Percentiles rank a stretch among this genome's conserved stretches.
phyloP scores from a whole-genome alignment of 257 asterid genomes.

The Scutellaria baicalensis region DNA sequence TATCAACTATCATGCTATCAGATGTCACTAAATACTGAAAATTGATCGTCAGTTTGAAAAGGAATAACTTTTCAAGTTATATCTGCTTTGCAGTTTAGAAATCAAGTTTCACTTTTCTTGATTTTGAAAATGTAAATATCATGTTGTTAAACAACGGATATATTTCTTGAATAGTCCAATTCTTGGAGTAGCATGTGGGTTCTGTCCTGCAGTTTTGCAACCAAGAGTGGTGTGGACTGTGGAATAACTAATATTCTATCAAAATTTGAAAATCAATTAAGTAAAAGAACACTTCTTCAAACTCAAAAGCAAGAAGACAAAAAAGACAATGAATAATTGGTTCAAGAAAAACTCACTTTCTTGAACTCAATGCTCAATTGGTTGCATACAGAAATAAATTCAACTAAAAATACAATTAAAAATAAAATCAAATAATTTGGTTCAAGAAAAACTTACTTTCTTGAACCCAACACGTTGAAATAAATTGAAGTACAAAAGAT shows the following conservation, averaged over 20 bases:
- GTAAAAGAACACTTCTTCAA: background rate
- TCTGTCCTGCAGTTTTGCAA: background rate
- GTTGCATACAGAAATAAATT: background rate
- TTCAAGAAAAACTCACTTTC: background rate
- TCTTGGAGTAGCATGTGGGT: background rate
- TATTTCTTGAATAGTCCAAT: background rate
- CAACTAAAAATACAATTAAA: too few relatives aligned
- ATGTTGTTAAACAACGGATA: background rate
- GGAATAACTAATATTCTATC: background rate
- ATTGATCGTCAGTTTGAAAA: background rate
- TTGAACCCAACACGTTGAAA: background rate
- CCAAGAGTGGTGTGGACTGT: background rate
- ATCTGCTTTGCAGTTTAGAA: background rate
- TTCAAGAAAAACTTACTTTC: background rate
- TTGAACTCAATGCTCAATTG: background rate
- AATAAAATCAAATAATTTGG: too few relatives aligned
- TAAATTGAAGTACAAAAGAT: background rate
- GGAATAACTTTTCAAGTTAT: background rate
- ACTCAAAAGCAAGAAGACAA: background rate
- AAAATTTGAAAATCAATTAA: background rate
- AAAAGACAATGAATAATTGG: background rate
- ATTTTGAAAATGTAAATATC: background rate
- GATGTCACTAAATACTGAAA: background rate
- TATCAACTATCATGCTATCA: background rate
- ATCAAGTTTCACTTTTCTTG: background rate